phyloP scores from a whole-genome alignment of 2,329 filamentous ascomycete genomes.

The Beauveria sp. region DNA sequence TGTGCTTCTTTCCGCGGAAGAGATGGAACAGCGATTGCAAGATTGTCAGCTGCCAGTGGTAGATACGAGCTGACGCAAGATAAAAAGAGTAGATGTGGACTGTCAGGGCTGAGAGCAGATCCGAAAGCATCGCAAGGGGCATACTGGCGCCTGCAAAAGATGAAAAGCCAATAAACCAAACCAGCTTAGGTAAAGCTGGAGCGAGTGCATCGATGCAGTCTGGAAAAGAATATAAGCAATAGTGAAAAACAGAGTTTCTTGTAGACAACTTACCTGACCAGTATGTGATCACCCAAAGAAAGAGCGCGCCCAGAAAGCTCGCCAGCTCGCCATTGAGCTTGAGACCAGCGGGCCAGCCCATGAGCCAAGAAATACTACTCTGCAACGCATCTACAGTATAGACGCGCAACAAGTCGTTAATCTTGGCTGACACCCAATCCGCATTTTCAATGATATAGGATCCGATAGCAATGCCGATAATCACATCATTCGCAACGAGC shows the following conservation, averaged over 20 bases:
- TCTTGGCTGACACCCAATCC: slow-evolving; percentile 70
- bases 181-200: slow-evolving; percentile 74
- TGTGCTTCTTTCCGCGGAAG: slow-evolving; percentile 96
- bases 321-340: slow-evolving; percentile 94
- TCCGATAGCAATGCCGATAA: slow-evolving; percentile 92
- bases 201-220: slow-evolving; percentile 70
- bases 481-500: slow-evolving; percentile 97
- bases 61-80: slow-evolving; percentile 91
- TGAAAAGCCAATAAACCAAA: slow-evolving; percentile 89
- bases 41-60: slow-evolving; percentile 97
- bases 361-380: slow-evolving; percentile 87
- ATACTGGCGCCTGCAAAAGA: slow-evolving; percentile 94
- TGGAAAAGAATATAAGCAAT: slow-evolving; percentile 20
- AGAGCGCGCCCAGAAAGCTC: slow-evolving; percentile 88
- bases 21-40: slow-evolving; percentile 97
- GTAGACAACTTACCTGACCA: slow-evolving; percentile 64
- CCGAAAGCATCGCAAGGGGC: slow-evolving; percentile 92
- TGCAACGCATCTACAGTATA: slow-evolving; percentile 88
- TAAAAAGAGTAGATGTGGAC: slow-evolving; percentile 98
- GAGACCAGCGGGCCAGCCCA: slow-evolving; percentile 88
- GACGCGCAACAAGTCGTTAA: slow-evolving; percentile 64
- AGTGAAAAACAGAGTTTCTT: too few relatives aligned
- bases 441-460: slow-evolving; percentile 97
- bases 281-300: slow-evolving; percentile 97
- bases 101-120: slow-evolving; percentile 83